These are phyloP conservation scores for Pezicula radicicola DNA, from an alignment of 2,329 filamentous ascomycete species.

Conservation along the genomic window DNA sequence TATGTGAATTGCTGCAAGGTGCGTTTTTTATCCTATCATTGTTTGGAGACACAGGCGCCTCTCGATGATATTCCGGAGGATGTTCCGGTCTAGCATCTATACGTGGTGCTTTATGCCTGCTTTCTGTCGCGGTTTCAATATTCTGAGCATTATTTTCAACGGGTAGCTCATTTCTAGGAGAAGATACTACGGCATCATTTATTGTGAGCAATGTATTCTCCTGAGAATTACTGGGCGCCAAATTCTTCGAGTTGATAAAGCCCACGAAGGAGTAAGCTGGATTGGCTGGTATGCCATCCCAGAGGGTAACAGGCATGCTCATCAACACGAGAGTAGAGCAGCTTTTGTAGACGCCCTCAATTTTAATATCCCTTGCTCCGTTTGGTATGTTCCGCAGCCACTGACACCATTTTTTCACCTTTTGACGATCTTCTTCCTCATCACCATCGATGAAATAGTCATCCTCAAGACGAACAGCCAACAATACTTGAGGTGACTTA, in stretches of 20 bases:
- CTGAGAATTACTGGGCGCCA: not conserved
- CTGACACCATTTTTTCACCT: conserved; percentile 2
- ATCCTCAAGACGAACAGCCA: conserved; percentile 6
- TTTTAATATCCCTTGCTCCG: not conserved
- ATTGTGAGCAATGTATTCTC: not conserved
- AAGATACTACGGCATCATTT: too few species aligned
- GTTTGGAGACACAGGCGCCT: too few species aligned
- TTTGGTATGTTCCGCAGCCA: conserved; percentile 1
- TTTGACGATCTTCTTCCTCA: not conserved
- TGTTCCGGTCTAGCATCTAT: too few species aligned
- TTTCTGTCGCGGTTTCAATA: too few species aligned
- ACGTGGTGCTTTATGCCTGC: too few species aligned
- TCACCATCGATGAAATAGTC: not conserved
- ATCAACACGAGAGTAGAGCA: conserved; percentile 7
- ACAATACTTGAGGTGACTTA: not conserved
- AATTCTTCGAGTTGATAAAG: conserved; percentile 5
- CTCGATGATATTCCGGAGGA: too few species aligned
- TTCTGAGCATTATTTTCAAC: too few species aligned
- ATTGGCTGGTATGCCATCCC: conserved; percentile 8
- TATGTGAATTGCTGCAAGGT: too few species aligned
- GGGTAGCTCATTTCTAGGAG: too few species aligned
- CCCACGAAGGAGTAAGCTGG: conserved; percentile 8
- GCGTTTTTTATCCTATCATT: too few species aligned
- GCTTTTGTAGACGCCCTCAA: conserved; percentile 7
- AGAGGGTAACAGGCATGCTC: conserved; percentile 5